Evolutionary conservation across 768 basidiomycete genomes (phyloP), one percentile per base, ranked within the genome.

Genomic region (Pholiota conissans): DNA sequence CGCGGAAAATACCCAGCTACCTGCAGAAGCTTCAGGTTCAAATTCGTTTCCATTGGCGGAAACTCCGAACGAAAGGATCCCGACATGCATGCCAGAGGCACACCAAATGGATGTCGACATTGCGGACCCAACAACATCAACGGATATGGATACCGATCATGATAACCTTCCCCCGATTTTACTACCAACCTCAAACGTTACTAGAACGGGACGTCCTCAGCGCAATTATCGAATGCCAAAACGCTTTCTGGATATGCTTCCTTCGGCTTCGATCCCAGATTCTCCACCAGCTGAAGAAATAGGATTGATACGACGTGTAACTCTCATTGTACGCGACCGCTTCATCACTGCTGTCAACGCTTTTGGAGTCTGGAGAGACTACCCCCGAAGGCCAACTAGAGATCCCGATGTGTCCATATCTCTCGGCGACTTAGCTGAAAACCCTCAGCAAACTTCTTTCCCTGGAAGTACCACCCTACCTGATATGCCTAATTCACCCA

Each of bases 281-380:
- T 13, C 51, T 16, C 26, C 22, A 52, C 34, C 34, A 1, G 27
- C 13, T 9, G 22, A 52, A 14, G 50, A 37, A 52, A 26, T 27
- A 8, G 51, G 51, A 40, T 5, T 8, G 20, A 16, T 50, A 4
- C 13, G 20, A 32, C 49, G 51, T 7, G 35, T 52, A 5, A n/a
- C 40, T 7, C 26, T 52, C 5, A 52, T 52, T 39, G 51, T 52
- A 5, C 51, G 51, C 7, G 51, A 52, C 18, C 37, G 51, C 5
- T 16, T 52, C 10, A 26, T 52, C 11, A 67, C 68, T 10, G 26
- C 46, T 14, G 29, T 55, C n/a, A 66, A 72, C 52, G 13, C 46
- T 8, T 69, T 69, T 65, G 64, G 68, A 4, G 47, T 71, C 2
- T 62, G 51, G 29, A 22, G 71, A 3, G 60, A 65, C 13, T 72